Percentiles rank a stretch among this genome's conserved stretches.
These are phyloP conservation scores for Candida chauliodis DNA, from an alignment of 805 yeast genomes.

Conservation along the genomic window DNA sequence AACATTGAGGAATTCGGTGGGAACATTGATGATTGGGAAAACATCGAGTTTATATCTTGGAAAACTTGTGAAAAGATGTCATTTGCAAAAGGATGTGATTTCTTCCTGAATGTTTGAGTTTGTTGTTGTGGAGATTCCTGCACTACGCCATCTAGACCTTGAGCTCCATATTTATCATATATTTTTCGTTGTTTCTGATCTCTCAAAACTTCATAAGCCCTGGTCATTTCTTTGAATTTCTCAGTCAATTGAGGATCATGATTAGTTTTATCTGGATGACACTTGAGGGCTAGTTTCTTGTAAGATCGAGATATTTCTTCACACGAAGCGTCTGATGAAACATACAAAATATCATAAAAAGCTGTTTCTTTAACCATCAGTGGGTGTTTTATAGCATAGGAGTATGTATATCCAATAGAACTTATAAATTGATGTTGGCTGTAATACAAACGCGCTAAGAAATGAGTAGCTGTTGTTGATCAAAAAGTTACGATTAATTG, in stretches of 20 bases:
- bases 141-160: constrained; percentile 34
- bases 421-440: too few relatives aligned
- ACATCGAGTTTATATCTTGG: constrained; percentile 29
- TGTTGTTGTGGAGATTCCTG: constrained; percentile 7
- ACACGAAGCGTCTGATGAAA: constrained; percentile 26
- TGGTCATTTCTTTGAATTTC: constrained; percentile 57
- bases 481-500: too few relatives aligned
- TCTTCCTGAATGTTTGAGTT: constrained; percentile 5
- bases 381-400: too few relatives aligned
- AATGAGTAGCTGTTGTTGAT: too few relatives aligned
- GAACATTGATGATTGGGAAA: constrained; percentile 8
- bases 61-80: constrained; percentile 37
- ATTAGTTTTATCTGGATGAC: constrained; percentile 65
- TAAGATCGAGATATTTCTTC: constrained; percentile 37
- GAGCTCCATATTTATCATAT: constrained; percentile 54
- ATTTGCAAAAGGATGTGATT: constrained; percentile 14
- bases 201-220: constrained; percentile 62
- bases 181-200: constrained; percentile 42
- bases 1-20: background rate
- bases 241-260: constrained; percentile 48
- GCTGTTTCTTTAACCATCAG: constrained; percentile 15
- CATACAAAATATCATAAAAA: constrained; percentile 35
- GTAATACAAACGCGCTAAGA: too few relatives aligned
- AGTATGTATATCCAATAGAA: too few relatives aligned
- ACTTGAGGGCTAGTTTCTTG: constrained; percentile 41